Evolutionary conservation across 768 basidiomycete species (phyloP).

Genomic region (Hypholoma sublateritium): DNA sequence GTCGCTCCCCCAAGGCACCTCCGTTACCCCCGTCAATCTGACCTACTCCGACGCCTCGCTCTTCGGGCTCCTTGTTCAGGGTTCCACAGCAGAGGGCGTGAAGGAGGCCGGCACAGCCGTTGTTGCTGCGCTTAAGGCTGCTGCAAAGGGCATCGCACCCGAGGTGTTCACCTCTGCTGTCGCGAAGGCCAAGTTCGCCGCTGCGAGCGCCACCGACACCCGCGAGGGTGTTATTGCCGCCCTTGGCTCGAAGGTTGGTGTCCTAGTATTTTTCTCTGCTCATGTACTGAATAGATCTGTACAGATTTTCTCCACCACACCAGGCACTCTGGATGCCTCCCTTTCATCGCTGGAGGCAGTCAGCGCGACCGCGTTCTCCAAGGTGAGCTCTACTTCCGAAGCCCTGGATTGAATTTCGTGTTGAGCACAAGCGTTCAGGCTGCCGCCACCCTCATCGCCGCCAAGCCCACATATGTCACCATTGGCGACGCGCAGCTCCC

Average conservation of each 20-base stretch:
- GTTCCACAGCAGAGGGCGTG: constrained; percentile 58
- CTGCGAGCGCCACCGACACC: constrained; percentile 68
- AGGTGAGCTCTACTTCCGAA: constrained; percentile 43
- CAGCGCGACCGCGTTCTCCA: constrained; percentile 62
- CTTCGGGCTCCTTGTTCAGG: constrained; percentile 81
- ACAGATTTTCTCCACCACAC: constrained; percentile 59
- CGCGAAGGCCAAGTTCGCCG: constrained; percentile 85
- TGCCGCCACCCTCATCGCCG: constrained; percentile 61
- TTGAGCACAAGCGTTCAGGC: constrained; percentile 40
- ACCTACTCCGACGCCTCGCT: constrained; percentile 92
- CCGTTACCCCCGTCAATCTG: constrained; percentile 73
- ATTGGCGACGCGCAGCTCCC: constrained; percentile 84
- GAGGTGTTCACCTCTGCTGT: constrained; percentile 81
- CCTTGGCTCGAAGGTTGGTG: constrained; percentile 63
- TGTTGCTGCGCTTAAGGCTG: constrained; percentile 64
- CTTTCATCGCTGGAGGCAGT: constrained; percentile 73
- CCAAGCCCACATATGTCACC: constrained; percentile 85
- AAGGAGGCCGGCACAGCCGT: constrained; percentile 69
- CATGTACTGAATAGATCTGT: neutral
- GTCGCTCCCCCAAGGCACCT: constrained; percentile 56
- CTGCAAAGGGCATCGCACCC: constrained; percentile 55
- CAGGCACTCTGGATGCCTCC: constrained; percentile 58
- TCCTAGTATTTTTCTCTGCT: constrained; percentile 5
- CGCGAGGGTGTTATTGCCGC: constrained; percentile 63
- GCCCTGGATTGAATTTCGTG: neutral